Evolutionary conservation across 208 protist species (phyloP), one percentile per base, ranked within the genome.

Genomic region (Ichthyophonus hoferi): DNA sequence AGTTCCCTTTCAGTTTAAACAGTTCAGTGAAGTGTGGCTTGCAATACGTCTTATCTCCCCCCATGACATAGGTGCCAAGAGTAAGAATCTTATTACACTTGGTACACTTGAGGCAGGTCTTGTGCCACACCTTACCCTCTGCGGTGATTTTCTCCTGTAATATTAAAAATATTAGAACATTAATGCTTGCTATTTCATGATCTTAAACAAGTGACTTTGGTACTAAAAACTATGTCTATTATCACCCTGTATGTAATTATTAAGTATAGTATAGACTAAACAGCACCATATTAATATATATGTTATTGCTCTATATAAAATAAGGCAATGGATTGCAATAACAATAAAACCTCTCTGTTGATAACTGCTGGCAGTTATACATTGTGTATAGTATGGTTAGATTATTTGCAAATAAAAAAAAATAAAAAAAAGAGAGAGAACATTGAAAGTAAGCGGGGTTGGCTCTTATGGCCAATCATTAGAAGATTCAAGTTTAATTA

Each of bases 21-120:
- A 93, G 82, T 58, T 91, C 87, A 42, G 89, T 93, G 77, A 93
- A 93, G 88, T 93, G 90, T 35, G 90, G 90, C 41, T 91, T 92
- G 79, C 92, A 91, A 76, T 87, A 93, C 67, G 84, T 88, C n/a
- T 58, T 77, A 81, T 89, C 91, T 1, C 41, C 89, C 0, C 89
- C 17, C 0, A 42, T 77, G 1, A 88, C 67, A 42, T 91, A 92
- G 35, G 40, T 87, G 33, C 90, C 90, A 7, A 90, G 39, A 37
- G 1, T 79, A 40, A 92, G 43, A 42, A 88, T 83, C 34, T 82
- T 88, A 35, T 90, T 79, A 77, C 90, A 92, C 58, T 92, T 50
- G 0, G 3, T 0, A 82, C 88, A 93, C 37, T 86, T 40, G 79
- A 94, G 90, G 89, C 92, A 94, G 17, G 42, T 77, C 88, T 93